These are phyloP conservation scores for Cucumis hystrix DNA, from an alignment of 306 rosid species.

Conservation along the genomic window DNA sequence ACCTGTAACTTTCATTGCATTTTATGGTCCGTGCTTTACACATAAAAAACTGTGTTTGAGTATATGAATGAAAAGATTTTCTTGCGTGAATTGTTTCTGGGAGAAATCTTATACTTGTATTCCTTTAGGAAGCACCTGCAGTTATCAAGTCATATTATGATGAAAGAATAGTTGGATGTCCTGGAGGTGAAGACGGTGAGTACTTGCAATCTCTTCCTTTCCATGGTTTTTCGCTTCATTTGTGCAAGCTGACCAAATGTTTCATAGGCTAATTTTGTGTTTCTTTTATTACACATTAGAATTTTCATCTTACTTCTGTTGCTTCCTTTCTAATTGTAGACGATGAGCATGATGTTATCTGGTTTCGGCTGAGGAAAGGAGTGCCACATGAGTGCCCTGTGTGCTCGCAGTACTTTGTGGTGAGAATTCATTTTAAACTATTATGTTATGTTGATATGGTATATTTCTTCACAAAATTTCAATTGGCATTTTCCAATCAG, in stretches of 20 bases:
- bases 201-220: background rate
- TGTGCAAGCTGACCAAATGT: background rate
- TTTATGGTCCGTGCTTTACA: background rate
- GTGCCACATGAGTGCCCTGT: slow-evolving; percentile 35
- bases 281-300: background rate
- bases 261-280: background rate
- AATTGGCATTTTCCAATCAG: background rate
- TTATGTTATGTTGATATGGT: background rate
- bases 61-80: background rate
- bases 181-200: slow-evolving; percentile 36
- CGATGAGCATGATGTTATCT: slow-evolving; percentile 44
- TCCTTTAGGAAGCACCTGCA: slow-evolving; percentile 32
- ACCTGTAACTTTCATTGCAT: background rate
- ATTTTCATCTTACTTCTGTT: background rate
- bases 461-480: background rate
- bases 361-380: slow-evolving; percentile 46
- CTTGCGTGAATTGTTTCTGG: background rate
- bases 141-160: slow-evolving; percentile 25
- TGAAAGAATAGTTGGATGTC: slow-evolving; percentile 39
- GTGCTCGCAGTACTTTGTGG: slow-evolving; percentile 33
- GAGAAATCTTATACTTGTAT: background rate
- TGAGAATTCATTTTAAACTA: background rate
- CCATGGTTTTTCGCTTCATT: background rate
- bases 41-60: background rate
- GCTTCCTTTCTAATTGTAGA: slow-evolving; percentile 7